Conservation (phyloP, 345 rosid genomes). For the Ceriops zippeliana region DNA sequence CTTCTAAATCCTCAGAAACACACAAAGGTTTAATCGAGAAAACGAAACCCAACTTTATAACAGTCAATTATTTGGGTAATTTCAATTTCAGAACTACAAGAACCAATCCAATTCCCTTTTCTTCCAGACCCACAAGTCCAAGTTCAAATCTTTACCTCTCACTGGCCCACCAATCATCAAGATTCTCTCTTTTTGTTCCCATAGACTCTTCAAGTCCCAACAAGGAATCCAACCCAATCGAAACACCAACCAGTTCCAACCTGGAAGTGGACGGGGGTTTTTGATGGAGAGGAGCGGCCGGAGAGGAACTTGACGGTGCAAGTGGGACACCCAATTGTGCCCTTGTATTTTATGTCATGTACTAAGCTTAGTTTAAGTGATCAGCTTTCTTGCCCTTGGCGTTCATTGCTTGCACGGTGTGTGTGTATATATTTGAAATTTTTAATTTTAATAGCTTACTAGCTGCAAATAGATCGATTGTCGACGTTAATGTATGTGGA, state of each 20-base stretch:
- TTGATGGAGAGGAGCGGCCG: conserved; percentile 21
- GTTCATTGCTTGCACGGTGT: conserved; percentile 83
- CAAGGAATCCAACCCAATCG: conserved; percentile 20
- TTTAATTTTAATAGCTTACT: neutral
- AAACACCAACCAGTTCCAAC: neutral
- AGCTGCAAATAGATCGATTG: neutral
- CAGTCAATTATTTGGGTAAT: conserved; percentile 21
- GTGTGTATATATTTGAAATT: neutral
- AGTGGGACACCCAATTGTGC: conserved; percentile 48
- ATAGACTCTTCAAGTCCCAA: conserved; percentile 30
- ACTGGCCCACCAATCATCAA: conserved; percentile 8
- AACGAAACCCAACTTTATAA: conserved; percentile 36
- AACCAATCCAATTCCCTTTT: conserved; percentile 20
- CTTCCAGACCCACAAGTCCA: conserved; percentile 14
- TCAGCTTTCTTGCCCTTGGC: conserved; percentile 71
- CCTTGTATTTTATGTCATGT: conserved; percentile 31
- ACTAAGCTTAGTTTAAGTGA: conserved; percentile 52
- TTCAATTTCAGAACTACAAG: conserved; percentile 11
- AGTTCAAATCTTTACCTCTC: conserved; percentile 17
- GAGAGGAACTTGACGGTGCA: conserved; percentile 40
- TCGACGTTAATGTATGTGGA: too few species aligned
- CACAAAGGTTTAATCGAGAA: too few species aligned
- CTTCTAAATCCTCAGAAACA: neutral
- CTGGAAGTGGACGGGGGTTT: conserved; percentile 7
- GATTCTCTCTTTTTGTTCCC: conserved; percentile 27